Evolutionary conservation across 495 filamentous ascomycete species (phyloP), one percentile per base, ranked within the genome.

Genomic region (Hyaloscypha hepaticicola): DNA sequence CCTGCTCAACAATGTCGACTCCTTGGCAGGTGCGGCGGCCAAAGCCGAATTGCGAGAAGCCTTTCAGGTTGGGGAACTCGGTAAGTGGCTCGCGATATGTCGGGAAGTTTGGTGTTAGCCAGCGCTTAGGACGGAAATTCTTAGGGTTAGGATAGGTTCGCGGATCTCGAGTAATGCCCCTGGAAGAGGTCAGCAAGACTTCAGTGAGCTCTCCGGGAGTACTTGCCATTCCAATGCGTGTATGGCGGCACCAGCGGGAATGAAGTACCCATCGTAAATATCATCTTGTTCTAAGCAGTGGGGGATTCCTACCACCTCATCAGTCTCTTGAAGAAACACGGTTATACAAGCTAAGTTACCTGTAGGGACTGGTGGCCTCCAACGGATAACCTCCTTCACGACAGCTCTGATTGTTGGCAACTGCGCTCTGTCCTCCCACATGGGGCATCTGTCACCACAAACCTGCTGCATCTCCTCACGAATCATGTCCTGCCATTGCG

Each of bases 161-260:
- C 55, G 82, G 78, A 67, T 89, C 82, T 52, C 87, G 81, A 33
- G 86, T 84, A 65, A 90, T 88, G 45, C 80, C 83, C 87, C 86
- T 34, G 34, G 29, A 5, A 5, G 33, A 24, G n/a, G 8, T 34
- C n/a, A n/a, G 38, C 27, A 25, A 60, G 25, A 3, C 19, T 2
- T 3, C 4, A 60, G n/a, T 19, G 14, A 45, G 31, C 31, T 34
- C 31, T 5, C 31, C 31, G 5, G 16, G 45, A 26, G 29, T 24
- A 53, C 75, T 55, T 70, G 80, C 80, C 80, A 83, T 66, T 83
- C 83, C 4, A 85, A 64, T 0, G 85, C 83, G 64, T 87, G 84
- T 41, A 87, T 82, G 0, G 83, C 83, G 2, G 84, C 79, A 1
- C 81, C 82, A 58, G 78, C 79, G 12, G 82, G 80, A 57, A 85